These are phyloP conservation scores for Rhodotorula sp. DNA, from an alignment of 1,284 basidiomycete genomes.

Conservation along the genomic window DNA sequence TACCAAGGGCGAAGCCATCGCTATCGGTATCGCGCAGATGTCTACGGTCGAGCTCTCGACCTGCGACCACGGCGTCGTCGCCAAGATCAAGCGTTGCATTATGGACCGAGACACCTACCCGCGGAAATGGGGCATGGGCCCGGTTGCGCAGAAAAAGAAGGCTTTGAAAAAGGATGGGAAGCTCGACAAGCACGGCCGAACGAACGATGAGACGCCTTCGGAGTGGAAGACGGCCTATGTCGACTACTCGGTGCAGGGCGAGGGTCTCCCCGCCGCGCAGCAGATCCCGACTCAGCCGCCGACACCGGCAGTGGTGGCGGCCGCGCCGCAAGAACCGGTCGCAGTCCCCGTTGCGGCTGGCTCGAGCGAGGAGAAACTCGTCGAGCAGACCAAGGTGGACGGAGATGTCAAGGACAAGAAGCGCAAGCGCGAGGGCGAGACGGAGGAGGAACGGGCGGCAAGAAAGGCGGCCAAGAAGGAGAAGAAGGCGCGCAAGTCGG, in stretches of 20 bases:
- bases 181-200: conserved; percentile 93
- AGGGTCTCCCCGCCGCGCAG: conserved; percentile 43
- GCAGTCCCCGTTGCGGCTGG: conserved; percentile 46
- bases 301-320: too few relatives aligned
- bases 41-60: conserved; percentile 96
- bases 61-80: conserved; percentile 98
- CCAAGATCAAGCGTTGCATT: conserved; percentile 98
- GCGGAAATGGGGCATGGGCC: conserved; percentile 94
- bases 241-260: conserved; percentile 67
- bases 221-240: conserved; percentile 92
- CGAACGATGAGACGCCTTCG: conserved; percentile 83
- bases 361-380: conserved; percentile 46
- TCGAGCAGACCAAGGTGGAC: conserved; percentile 46
- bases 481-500: conserved; percentile 7
- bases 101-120: conserved; percentile 58
- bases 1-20: conserved; percentile 99
- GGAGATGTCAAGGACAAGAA: conserved; percentile 43
- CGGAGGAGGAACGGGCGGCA: conserved; percentile 21
- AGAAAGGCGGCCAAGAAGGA: not conserved
- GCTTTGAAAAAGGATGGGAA: conserved; percentile 67
- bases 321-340: conserved; percentile 48
- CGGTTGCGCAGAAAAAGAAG: conserved; percentile 96
- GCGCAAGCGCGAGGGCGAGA: conserved; percentile 55
- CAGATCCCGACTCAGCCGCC: conserved; percentile 42
- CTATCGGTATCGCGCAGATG: conserved; percentile 85